A percentile compares a stretch with the other conserved stretches of the same genome.
phyloP scores from a whole-genome alignment of 2,329 filamentous ascomycete species.

The Didymella glomerata region DNA sequence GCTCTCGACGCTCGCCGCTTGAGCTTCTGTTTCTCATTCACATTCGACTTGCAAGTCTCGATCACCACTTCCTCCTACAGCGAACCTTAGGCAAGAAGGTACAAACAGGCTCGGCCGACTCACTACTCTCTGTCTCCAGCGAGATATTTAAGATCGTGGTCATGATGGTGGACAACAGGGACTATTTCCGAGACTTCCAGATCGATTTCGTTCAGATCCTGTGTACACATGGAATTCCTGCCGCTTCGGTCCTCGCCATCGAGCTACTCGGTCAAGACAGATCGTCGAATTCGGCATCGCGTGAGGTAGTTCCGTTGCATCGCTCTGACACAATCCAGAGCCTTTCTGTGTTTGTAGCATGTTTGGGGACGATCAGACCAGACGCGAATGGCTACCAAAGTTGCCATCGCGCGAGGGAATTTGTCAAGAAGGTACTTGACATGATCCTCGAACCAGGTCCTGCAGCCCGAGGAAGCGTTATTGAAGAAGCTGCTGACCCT shows the following conservation, averaged over 20 bases:
- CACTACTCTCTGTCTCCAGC: constrained; percentile 49
- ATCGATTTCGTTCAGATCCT: constrained; percentile 53
- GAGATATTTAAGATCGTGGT: constrained; percentile 52
- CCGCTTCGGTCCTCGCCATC: constrained; percentile 54
- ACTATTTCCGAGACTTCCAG: constrained; percentile 55
- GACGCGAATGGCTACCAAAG: constrained; percentile 53
- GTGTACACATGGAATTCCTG: constrained; percentile 52
- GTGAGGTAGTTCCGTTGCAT: constrained; percentile 46
- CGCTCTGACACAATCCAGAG: constrained; percentile 57
- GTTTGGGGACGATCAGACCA: constrained; percentile 50
- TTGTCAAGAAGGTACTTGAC: constrained; percentile 55
- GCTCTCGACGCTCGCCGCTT: constrained; percentile 38
- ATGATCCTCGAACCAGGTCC: constrained; percentile 50
- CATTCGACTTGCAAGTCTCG: constrained; percentile 60
- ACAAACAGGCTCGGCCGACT: constrained; percentile 35
- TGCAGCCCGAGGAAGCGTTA: constrained; percentile 5
- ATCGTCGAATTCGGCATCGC: constrained; percentile 29
- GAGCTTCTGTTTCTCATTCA: constrained; percentile 57
- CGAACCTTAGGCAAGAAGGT: constrained; percentile 61
- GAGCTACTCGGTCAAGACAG: constrained; percentile 57
- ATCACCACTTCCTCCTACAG: constrained; percentile 68
- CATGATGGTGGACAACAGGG: constrained; percentile 49
- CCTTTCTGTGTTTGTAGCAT: constrained; percentile 56
- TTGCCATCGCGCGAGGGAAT: constrained; percentile 53
- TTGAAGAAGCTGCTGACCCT: constrained; percentile 33